Conservation (phyloP, 495 filamentous ascomycete genomes). For the Darksidea phi region DNA sequence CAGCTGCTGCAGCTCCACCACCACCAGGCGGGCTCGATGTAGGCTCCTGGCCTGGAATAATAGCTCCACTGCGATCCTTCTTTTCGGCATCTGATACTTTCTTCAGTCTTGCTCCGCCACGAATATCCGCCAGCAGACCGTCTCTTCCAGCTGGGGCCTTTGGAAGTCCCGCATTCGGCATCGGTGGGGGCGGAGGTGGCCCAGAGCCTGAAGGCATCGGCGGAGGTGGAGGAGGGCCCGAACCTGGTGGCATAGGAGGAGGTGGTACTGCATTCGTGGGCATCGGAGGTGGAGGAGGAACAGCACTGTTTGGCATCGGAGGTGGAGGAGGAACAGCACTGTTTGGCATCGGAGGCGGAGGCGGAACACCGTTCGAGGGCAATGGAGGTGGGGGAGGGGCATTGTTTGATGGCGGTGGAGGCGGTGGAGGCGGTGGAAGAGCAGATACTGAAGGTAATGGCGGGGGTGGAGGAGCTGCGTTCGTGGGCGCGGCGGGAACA, state of each 20-base stretch:
- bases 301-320: constrained; percentile 22
- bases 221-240: constrained; percentile 68
- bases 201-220: constrained; percentile 64
- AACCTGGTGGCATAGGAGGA: constrained; percentile 45
- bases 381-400: constrained; percentile 27
- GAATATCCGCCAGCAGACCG: constrained; percentile 79
- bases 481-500: constrained; percentile 25
- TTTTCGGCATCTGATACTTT: constrained; percentile 78
- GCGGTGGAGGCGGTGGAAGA: constrained; percentile 22
- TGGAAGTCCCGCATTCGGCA: constrained; percentile 51
- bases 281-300: constrained; percentile 34
- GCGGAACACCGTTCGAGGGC: constrained; percentile 20
- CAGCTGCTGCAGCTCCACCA: constrained; percentile 52
- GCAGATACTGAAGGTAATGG: constrained; percentile 35
- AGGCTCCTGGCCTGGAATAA: constrained; percentile 53
- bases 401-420: background rate
- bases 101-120: constrained; percentile 66
- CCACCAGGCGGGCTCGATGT: constrained; percentile 31
- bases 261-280: constrained; percentile 51
- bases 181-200: constrained; percentile 51
- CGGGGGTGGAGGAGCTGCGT: constrained; percentile 35
- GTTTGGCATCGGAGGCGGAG: constrained; percentile 37
- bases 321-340: constrained; percentile 45
- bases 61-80: constrained; percentile 73
- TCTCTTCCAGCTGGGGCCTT: constrained; percentile 54